Base-by-base conservation (phyloP, 2,329 filamentous ascomycete species). In the Fusarium ramigenum region DNA sequence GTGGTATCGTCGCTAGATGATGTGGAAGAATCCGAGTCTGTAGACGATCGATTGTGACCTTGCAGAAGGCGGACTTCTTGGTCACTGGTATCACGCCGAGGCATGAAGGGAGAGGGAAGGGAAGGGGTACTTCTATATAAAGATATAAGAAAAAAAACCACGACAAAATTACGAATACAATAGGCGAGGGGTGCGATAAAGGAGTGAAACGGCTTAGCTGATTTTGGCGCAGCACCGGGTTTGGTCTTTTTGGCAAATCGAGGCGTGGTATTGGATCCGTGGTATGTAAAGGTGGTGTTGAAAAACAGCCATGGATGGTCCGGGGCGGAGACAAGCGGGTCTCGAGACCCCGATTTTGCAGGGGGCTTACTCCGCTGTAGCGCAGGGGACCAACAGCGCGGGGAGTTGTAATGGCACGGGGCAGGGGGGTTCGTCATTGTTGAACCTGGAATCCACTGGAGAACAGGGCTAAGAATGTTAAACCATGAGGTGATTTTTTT, bases 1-100 rank as follows among this genome's bases (percentile, higher is more conserved):
- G 77, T 79, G 78, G 73, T 69, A 61, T 75, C 62, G 68, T 76
- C 60, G 69, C 73, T 67, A 66, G 72, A 74, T 71, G 61, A 69
- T 59, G 64, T 69, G 66, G 56, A 68, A 32, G 66, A 53, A 43
- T 68, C 56, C 15, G 70, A 68, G 32, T 74, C 63, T 57, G 39
- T 43, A 36, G 69, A 72, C 42, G 66, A 32, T 64, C 65, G 53
- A 54, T 78, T 66, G 68, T 72, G 40, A 42, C 60, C 64, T 73
- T 60, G 66, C 7, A 72, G 63, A 52, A 75, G 73, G 69, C 65
- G 63, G 67, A 73, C 74, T 67, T 75, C 66, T 70, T 77, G 75
- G 60, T 73, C 77, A 42, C 54, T 59, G 30, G 66, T 62, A 23
- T 70, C 57, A 66, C 66, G 73, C 46, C 58, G 70, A 78, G 73